Evolutionary conservation across 2,329 filamentous ascomycete genomes (phyloP).

Genomic region (Epichloe sibirici): DNA sequence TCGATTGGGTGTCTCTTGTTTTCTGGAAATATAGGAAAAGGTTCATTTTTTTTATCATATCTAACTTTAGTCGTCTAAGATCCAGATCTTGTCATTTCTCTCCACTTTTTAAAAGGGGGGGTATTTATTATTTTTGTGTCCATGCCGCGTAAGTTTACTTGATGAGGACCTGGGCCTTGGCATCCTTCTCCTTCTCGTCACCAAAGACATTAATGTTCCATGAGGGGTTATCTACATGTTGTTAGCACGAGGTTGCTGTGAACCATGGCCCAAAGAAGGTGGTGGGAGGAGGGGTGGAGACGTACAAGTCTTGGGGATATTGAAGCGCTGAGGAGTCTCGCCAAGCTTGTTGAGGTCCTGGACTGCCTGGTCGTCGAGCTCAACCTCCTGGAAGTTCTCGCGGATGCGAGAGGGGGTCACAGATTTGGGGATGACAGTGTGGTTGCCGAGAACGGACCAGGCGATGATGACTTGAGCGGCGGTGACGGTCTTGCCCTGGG

Average conservation of each 20-base stretch:
- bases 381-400: conserved; percentile 56
- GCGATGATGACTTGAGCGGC: conserved; percentile 38
- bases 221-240: conserved; percentile 30
- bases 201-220: conserved; percentile 47
- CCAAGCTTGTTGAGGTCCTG: conserved; percentile 50
- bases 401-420: conserved; percentile 56
- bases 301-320: conserved; percentile 31
- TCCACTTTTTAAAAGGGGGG: neutral
- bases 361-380: conserved; percentile 47
- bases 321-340: conserved; percentile 33
- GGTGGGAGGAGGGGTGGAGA: too few species aligned
- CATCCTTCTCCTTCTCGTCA: conserved; percentile 38
- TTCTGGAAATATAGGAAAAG: too few species aligned
- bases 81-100: neutral
- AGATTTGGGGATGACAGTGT: conserved; percentile 64
- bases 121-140: neutral
- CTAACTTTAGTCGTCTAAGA: neutral
- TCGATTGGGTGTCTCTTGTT: too few species aligned
- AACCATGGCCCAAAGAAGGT: neutral
- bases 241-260: conserved; percentile 5
- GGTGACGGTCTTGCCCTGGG: conserved; percentile 26
- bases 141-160: conserved; percentile 9
- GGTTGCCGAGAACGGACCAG: conserved; percentile 47
- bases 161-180: conserved; percentile 33
- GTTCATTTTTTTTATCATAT: neutral